Evolutionary conservation across 352 stramenopile genomes (phyloP).

Genomic region (Globisporangium acanthophoron): DNA sequence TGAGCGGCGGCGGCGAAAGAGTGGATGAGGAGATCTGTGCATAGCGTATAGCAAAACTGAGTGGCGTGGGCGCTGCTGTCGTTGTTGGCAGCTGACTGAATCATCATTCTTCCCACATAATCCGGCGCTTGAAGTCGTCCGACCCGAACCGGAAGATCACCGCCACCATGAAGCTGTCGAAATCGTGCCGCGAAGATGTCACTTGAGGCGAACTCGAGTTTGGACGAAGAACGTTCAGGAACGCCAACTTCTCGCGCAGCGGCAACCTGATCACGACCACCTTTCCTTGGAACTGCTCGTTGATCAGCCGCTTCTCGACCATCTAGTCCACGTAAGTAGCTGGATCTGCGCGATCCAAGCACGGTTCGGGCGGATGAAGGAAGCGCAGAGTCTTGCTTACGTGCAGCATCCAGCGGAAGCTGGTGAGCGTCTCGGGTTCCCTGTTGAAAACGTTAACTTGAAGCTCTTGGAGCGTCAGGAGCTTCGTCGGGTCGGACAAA

Average conservation of each 20-base stretch:
- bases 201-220: neutral
- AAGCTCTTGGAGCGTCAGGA: constrained; percentile 5
- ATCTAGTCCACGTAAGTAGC: too few relatives aligned
- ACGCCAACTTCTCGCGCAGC: constrained; percentile 3
- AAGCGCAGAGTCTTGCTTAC: constrained; percentile 8
- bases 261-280: neutral
- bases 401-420: neutral
- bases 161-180: constrained; percentile 6
- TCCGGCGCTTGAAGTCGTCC: neutral
- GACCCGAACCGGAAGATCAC: constrained; percentile 8
- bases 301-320: too few relatives aligned
- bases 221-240: constrained; percentile 3
- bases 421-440: neutral
- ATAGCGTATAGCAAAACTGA: neutral
- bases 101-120: constrained; percentile 2
- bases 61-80: too few relatives aligned
- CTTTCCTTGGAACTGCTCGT: neutral
- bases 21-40: neutral
- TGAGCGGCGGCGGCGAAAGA: neutral
- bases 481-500: neutral
- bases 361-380: neutral
- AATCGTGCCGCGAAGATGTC: neutral
- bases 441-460: neutral
- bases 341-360: neutral
- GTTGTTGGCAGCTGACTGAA: too few relatives aligned